These are phyloP conservation scores for Eryngium alpinum DNA, from an alignment of 140 eudicot genomes.

Conservation along the genomic window DNA sequence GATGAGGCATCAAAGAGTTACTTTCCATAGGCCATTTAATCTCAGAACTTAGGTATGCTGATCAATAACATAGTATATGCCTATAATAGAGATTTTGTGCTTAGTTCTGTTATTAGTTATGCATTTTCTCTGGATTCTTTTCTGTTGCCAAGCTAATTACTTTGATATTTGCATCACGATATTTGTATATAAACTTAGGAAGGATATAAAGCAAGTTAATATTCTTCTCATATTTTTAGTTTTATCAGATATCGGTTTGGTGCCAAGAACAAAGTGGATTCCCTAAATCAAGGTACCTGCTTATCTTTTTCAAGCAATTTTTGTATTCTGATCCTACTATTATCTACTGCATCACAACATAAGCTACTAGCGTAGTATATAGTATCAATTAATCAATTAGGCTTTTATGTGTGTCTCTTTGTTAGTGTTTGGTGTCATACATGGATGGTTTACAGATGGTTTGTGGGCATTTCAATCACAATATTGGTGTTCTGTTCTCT, in stretches of 20 bases:
- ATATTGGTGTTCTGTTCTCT: conserved; percentile 34
- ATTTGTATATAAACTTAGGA: no score
- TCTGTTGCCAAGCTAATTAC: no score
- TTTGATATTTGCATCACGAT: no score
- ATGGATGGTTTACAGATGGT: conserved; percentile 21
- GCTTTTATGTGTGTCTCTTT: neutral
- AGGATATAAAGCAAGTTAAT: no score
- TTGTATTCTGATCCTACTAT: neutral
- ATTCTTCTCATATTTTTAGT: no score
- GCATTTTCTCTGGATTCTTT: no score
- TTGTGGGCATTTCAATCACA: conserved; percentile 32
- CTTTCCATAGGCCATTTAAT: conserved; percentile 71
- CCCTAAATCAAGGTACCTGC: conserved; percentile 27
- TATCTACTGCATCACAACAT: neutral
- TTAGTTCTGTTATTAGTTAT: no score
- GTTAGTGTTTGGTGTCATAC: neutral
- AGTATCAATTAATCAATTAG: neutral
- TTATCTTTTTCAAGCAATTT: neutral
- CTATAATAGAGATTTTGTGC: no score
- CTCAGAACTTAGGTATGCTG: conserved; percentile 75
- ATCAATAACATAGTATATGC: neutral
- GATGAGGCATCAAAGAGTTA: conserved; percentile 47
- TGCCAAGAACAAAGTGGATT: conserved; percentile 12
- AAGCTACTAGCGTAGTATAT: neutral
- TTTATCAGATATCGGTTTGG: conserved; percentile 49